These are phyloP conservation scores for Penicillium riverlandense DNA, from an alignment of 495 filamentous ascomycete species.

Conservation along the genomic window DNA sequence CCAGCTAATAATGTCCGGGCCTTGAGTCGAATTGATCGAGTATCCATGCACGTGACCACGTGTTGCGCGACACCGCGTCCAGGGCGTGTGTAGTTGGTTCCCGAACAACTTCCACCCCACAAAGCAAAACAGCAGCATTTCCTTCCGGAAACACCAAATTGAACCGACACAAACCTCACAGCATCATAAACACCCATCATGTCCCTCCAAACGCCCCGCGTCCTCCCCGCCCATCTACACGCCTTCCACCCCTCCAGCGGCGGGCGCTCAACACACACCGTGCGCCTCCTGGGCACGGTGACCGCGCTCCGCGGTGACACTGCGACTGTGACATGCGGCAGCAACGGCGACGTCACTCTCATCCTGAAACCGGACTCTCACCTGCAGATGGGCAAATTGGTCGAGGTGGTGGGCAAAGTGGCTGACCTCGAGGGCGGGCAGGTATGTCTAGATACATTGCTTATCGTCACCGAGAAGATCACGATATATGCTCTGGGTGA, in stretches of 20 bases:
- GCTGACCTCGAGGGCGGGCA: slow-evolving; percentile 45
- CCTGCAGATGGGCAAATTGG: slow-evolving; percentile 67
- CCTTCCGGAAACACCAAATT: neutral
- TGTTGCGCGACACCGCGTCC: slow-evolving; percentile 18
- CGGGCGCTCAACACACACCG: slow-evolving; percentile 47
- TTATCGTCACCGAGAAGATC: neutral
- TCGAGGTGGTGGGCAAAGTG: slow-evolving; percentile 90
- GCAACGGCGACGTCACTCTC: slow-evolving; percentile 59
- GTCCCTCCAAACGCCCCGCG: slow-evolving; percentile 59
- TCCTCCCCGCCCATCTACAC: slow-evolving; percentile 60
- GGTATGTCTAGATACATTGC: slow-evolving; percentile 11
- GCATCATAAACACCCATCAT: slow-evolving; percentile 16
- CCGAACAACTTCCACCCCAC: neutral
- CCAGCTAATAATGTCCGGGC: no score
- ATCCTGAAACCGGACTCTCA: slow-evolving; percentile 76
- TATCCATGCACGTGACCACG: slow-evolving; percentile 18
- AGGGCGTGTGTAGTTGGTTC: neutral
- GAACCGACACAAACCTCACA: neutral
- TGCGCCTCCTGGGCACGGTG: slow-evolving; percentile 84
- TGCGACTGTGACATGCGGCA: slow-evolving; percentile 65
- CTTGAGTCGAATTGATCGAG: no score
- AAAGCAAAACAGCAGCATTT: neutral
- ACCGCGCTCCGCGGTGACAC: slow-evolving; percentile 71
- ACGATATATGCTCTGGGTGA: neutral
- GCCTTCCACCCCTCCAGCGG: slow-evolving; percentile 46